These are phyloP conservation scores for Talaromyces marneffei DNA, from an alignment of 2,329 filamentous ascomycete species.

Conservation along the genomic window DNA sequence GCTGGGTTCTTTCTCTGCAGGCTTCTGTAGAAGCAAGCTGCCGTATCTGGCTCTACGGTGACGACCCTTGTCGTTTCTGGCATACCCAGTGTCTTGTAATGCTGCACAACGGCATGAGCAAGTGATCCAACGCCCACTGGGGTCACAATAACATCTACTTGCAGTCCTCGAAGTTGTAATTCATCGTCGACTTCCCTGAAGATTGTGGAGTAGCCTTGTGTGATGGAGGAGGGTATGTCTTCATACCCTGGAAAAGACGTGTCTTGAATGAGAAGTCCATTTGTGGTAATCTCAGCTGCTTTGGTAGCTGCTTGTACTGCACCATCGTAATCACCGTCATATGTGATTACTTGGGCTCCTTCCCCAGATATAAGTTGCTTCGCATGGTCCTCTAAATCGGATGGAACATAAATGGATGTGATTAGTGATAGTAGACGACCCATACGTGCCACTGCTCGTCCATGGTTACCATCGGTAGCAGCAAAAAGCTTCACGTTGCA, in stretches of 20 bases:
- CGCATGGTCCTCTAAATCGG: background rate
- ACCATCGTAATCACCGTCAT: slow-evolving; percentile 59
- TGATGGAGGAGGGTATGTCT: slow-evolving; percentile 65
- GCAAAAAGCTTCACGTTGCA: slow-evolving; percentile 48
- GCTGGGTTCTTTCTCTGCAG: slow-evolving; percentile 37
- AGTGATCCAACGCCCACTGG: slow-evolving; percentile 70
- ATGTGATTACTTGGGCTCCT: slow-evolving; percentile 54
- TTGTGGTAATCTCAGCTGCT: slow-evolving; percentile 25
- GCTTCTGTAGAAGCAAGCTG: slow-evolving; percentile 48
- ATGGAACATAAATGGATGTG: slow-evolving; percentile 54
- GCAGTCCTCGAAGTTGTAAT: slow-evolving; percentile 18
- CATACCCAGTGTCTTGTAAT: slow-evolving; percentile 51
- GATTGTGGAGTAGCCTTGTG: slow-evolving; percentile 72
- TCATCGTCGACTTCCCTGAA: slow-evolving; percentile 57
- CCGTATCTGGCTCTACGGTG: slow-evolving; percentile 64
- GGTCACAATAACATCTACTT: slow-evolving; percentile 46
- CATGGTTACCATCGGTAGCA: slow-evolving; percentile 72
- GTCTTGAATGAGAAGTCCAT: slow-evolving; percentile 61
- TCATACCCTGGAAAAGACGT: slow-evolving; percentile 62
- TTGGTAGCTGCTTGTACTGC: slow-evolving; percentile 47
- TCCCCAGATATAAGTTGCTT: slow-evolving; percentile 52
- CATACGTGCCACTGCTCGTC: slow-evolving; percentile 66
- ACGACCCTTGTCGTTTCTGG: slow-evolving; percentile 43
- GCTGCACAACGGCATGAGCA: slow-evolving; percentile 60
- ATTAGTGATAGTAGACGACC: slow-evolving; percentile 52